Evolutionary conservation across 2,329 filamentous ascomycete species (phyloP).

Genomic region (Hypomyces rosellus): DNA sequence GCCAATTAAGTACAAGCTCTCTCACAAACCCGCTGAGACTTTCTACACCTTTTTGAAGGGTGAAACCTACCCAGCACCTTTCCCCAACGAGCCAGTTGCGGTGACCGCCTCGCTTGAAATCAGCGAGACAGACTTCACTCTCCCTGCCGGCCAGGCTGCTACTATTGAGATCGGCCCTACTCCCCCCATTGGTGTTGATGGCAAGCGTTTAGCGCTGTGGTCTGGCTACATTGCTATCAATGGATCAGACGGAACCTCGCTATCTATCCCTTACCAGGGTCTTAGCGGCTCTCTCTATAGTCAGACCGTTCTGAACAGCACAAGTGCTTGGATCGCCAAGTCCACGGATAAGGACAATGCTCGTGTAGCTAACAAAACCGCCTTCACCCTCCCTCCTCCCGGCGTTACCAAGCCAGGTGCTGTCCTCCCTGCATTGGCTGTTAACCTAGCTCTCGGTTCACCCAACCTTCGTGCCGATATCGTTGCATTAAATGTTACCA

Average conservation of each 20-base stretch:
- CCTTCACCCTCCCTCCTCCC: slow-evolving; percentile 36
- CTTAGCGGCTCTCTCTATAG: slow-evolving; percentile 30
- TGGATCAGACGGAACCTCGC: slow-evolving; percentile 30
- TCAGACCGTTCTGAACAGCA: slow-evolving; percentile 17
- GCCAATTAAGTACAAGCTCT: slow-evolving; percentile 45
- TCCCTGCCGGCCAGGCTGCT: slow-evolving; percentile 36
- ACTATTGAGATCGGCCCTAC: slow-evolving; percentile 40
- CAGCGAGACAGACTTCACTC: slow-evolving; percentile 35
- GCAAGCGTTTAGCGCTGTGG: slow-evolving; percentile 34
- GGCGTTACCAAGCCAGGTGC: slow-evolving; percentile 28
- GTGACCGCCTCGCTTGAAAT: slow-evolving; percentile 38
- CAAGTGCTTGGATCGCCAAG: slow-evolving; percentile 23
- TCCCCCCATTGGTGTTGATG: slow-evolving; percentile 30
- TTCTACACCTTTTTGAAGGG: slow-evolving; percentile 41
- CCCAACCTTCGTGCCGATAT: slow-evolving; percentile 38
- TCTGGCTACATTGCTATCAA: slow-evolving; percentile 37
- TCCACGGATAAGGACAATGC: slow-evolving; percentile 26
- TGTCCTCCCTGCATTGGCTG: slow-evolving; percentile 33
- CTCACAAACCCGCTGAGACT: slow-evolving; percentile 44
- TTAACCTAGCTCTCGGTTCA: slow-evolving; percentile 40
- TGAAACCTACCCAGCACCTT: slow-evolving; percentile 31
- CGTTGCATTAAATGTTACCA: slow-evolving; percentile 30
- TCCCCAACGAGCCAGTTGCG: slow-evolving; percentile 40
- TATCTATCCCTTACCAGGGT: slow-evolving; percentile 37
- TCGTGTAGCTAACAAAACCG: slow-evolving; percentile 27